Conservation (phyloP, 1,284 basidiomycete species). For the Psilocybe mexicana region DNA sequence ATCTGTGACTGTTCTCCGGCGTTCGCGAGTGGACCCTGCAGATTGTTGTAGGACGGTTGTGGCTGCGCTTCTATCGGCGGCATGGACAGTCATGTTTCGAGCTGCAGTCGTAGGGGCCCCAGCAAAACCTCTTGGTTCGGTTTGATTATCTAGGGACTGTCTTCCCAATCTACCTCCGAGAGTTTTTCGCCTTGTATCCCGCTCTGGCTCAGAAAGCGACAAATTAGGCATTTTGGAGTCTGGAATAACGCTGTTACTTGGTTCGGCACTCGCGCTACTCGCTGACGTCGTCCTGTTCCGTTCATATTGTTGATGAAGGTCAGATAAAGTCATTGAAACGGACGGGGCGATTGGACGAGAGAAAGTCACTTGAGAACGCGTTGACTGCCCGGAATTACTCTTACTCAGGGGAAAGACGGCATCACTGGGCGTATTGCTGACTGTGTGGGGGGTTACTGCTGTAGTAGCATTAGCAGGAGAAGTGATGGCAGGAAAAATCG, state of each 20-base stretch:
- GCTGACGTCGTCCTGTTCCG: conserved; percentile 42
- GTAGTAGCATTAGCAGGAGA: conserved; percentile 62
- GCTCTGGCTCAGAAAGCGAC: conserved; percentile 59
- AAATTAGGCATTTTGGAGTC: conserved; percentile 32
- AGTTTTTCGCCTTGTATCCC: conserved; percentile 42
- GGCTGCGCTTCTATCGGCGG: conserved; percentile 40
- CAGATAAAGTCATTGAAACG: conserved; percentile 48
- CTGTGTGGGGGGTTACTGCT: conserved; percentile 66
- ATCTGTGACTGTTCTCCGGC: conserved; percentile 46
- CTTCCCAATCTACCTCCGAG: conserved; percentile 24
- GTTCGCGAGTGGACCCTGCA: conserved; percentile 28
- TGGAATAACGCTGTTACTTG: conserved; percentile 23
- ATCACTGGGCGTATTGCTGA: conserved; percentile 45
- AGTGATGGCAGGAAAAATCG: conserved; percentile 45
- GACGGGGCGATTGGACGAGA: conserved; percentile 58
- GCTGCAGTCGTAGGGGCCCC: conserved; percentile 12
- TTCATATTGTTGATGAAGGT: conserved; percentile 52
- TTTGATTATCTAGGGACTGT: conserved; percentile 5
- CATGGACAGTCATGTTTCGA: conserved; percentile 29
- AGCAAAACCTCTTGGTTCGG: conserved; percentile 12
- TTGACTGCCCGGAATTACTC: conserved; percentile 45
- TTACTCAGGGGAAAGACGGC: conserved; percentile 43
- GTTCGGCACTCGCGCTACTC: conserved; percentile 24
- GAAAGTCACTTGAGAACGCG: conserved; percentile 52
- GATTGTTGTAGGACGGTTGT: conserved; percentile 25